Evolutionary conservation across 495 filamentous ascomycete species (phyloP), one percentile per base, ranked within the genome.

Genomic region (Schizothecium vesticola): DNA sequence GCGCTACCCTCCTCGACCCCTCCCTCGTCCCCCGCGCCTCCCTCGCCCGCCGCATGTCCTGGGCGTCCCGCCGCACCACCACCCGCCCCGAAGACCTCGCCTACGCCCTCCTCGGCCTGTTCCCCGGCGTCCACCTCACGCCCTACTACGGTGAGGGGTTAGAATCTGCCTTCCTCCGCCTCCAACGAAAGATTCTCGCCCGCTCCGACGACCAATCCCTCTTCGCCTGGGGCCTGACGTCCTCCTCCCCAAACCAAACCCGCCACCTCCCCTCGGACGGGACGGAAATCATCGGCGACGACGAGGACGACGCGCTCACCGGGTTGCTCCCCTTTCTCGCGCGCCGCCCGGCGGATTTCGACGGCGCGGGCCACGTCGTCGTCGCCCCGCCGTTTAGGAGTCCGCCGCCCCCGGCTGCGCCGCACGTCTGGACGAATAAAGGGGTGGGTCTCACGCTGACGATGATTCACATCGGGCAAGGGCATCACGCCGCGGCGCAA

Each of bases 81-180:
- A 76, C 71, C 1, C 55, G 69, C 5, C 64, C 67, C n/a, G 80
- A 82, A 69, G 80, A 82, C 63, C 61, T 66, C 36, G 79, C 78
- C 1, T 81, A 81, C 59, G 79, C 71, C 7, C 71, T 82, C 9
- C 56, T 81, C 29, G 79, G 79, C 13, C 65, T 81, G 0, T 79
- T 79, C 6, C 43, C 43, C 58, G 71, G 69, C 23, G 63, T 81
- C 43, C 67, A 73, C 61, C 72, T 81, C 69, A 68, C 75, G 19
- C 69, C 75, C 1, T 22, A 80, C 3, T 82, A 80, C 67, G 79
- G 79, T 33, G 80, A 81, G 60, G 77, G 79, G 3, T 29, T n/a
- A 1, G 74, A 75, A 13, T 70, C 72, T 1, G 78, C 79, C 11
- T 79, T 79, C 25, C 36, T 68, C 9, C 71, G 79, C 5, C 71